Evolutionary conservation across 371 early-diverging fungal species (phyloP).

Genomic region (Mortierella polycephala): DNA sequence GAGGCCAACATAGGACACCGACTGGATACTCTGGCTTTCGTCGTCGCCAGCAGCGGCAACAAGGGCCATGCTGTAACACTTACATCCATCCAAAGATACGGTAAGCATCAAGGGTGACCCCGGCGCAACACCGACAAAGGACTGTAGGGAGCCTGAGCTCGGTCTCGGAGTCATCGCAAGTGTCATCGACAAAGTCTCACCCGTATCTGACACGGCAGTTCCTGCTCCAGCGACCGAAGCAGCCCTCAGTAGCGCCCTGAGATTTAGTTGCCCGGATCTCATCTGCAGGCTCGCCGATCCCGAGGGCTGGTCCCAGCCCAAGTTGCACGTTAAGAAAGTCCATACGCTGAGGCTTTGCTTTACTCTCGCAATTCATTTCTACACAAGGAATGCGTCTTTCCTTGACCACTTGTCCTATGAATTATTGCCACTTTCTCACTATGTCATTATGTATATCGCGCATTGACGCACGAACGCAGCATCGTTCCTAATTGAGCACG

Average conservation of each 20-base stretch:
- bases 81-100: conserved; percentile 67
- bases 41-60: conserved; percentile 75
- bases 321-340: too few species aligned
- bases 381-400: too few species aligned
- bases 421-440: too few species aligned
- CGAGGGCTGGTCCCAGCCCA: too few species aligned
- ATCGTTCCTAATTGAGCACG: too few species aligned
- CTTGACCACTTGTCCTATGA: too few species aligned
- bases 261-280: too few species aligned
- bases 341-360: too few species aligned
- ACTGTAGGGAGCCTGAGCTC: background rate
- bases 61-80: conserved; percentile 50
- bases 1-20: conserved; percentile 67
- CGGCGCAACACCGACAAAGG: conserved; percentile 67
- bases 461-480: too few species aligned
- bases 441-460: too few species aligned
- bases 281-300: too few species aligned
- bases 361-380: too few species aligned
- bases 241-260: conserved; percentile 31
- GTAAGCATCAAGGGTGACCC: conserved; percentile 64
- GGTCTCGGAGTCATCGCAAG: conserved; percentile 25
- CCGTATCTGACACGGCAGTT: conserved; percentile 56
- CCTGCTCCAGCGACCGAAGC: conserved; percentile 52
- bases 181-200: conserved; percentile 59
- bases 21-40: conserved; percentile 69